phyloP scores from a whole-genome alignment of 768 basidiomycete genomes.

The Nevesoporus exiguus region DNA sequence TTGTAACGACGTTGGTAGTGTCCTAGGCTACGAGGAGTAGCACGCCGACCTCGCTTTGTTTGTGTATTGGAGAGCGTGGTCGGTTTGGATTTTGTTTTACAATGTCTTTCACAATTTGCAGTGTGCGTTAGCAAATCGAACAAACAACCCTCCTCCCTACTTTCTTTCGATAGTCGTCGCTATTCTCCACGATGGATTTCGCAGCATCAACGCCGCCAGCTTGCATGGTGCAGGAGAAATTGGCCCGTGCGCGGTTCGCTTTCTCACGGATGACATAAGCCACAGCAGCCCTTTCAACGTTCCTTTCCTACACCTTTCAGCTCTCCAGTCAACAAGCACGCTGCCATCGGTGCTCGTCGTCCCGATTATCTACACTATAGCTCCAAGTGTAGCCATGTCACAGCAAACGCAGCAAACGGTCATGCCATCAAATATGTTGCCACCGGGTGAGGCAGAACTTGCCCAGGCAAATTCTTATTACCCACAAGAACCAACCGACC shows the following conservation, averaged over 20 bases:
- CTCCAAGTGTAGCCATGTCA: slow-evolving; percentile 37
- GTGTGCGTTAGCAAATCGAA: slow-evolving; percentile 60
- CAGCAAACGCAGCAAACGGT: slow-evolving; percentile 50
- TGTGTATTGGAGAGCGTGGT: slow-evolving; percentile 41
- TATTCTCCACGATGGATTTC: slow-evolving; percentile 25
- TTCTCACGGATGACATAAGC: slow-evolving; percentile 52
- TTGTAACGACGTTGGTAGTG: neutral
- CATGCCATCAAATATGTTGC: slow-evolving; percentile 61
- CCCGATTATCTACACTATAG: slow-evolving; percentile 9
- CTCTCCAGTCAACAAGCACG: slow-evolving; percentile 23
- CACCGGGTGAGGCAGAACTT: slow-evolving; percentile 52
- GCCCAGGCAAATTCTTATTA: slow-evolving; percentile 57
- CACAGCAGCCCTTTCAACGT: slow-evolving; percentile 43
- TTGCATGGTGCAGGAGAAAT: slow-evolving; percentile 26
- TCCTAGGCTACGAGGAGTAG: neutral
- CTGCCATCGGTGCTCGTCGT: slow-evolving; percentile 12
- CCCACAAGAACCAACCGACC: slow-evolving; percentile 73
- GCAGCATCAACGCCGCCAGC: slow-evolving; percentile 15
- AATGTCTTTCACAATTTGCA: slow-evolving; percentile 73
- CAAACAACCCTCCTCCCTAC: slow-evolving; percentile 37
- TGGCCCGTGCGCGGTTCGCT: slow-evolving; percentile 56
- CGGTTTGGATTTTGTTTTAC: slow-evolving; percentile 63
- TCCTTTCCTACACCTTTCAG: slow-evolving; percentile 32
- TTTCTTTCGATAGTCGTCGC: slow-evolving; percentile 31
- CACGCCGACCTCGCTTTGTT: slow-evolving; percentile 28